Evolutionary conservation across 768 basidiomycete species (phyloP).

Genomic region (Boletus rubropictus): DNA sequence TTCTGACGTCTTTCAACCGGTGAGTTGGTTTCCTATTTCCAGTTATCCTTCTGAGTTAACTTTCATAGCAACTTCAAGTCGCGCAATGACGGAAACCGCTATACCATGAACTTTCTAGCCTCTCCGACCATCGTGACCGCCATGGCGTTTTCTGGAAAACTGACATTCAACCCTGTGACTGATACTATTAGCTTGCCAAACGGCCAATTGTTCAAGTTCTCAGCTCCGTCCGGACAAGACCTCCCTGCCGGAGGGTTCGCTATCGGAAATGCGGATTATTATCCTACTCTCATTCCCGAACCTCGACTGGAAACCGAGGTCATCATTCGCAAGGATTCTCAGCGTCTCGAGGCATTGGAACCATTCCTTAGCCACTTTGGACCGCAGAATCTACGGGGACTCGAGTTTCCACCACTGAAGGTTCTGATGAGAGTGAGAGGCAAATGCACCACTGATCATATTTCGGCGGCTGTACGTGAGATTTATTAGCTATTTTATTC

Average conservation of each 20-base stretch:
- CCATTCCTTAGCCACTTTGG: slow-evolving; percentile 80
- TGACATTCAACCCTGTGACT: slow-evolving; percentile 89
- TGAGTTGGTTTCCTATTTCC: slow-evolving; percentile 31
- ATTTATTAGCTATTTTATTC: not conserved
- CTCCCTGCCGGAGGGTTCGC: slow-evolving; percentile 82
- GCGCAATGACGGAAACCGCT: slow-evolving; percentile 90
- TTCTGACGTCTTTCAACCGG: slow-evolving; percentile 95
- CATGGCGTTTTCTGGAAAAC: slow-evolving; percentile 90
- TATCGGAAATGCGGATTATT: slow-evolving; percentile 64
- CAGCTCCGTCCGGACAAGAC: slow-evolving; percentile 77
- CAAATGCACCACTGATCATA: slow-evolving; percentile 99
- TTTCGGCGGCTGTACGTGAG: slow-evolving; percentile 81
- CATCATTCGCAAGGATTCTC: slow-evolving; percentile 70
- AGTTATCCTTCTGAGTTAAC: not conserved
- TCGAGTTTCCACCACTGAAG: slow-evolving; percentile 77
- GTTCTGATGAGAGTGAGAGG: slow-evolving; percentile 89
- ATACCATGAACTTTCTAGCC: slow-evolving; percentile 97
- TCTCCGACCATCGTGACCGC: slow-evolving; percentile 97
- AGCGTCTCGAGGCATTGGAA: slow-evolving; percentile 79
- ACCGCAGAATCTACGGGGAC: slow-evolving; percentile 40
- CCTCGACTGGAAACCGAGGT: slow-evolving; percentile 75
- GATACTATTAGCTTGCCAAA: slow-evolving; percentile 65
- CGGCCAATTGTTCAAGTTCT: slow-evolving; percentile 79
- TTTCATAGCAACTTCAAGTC: slow-evolving; percentile 72
- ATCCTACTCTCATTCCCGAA: slow-evolving; percentile 67